Conservation (phyloP, 768 basidiomycete genomes). For the Brasilioporus rufonigricans region DNA sequence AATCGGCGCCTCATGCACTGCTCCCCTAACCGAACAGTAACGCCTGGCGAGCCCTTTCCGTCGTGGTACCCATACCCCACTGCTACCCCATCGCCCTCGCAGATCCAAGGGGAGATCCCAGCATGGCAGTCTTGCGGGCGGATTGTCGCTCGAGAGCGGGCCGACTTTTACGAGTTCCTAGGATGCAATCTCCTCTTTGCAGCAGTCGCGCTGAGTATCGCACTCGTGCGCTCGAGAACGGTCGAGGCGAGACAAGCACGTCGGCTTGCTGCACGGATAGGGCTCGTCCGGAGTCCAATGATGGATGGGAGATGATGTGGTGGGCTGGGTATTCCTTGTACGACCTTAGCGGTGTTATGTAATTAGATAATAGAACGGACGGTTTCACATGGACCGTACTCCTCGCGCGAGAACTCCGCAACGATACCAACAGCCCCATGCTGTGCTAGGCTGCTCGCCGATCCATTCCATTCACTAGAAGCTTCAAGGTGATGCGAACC, state of each 20-base stretch:
- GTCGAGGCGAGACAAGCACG: slow-evolving; percentile 74
- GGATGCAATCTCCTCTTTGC: slow-evolving; percentile 80
- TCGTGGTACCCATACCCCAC: slow-evolving; percentile 12
- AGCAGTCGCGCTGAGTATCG: slow-evolving; percentile 57
- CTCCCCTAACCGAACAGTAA: slow-evolving; percentile 32
- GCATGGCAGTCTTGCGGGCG: slow-evolving; percentile 96
- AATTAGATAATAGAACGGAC: too few species aligned
- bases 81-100: slow-evolving; percentile 7
- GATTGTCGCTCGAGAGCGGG: slow-evolving; percentile 72
- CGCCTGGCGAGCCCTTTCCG: slow-evolving; percentile 22
- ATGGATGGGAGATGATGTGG: slow-evolving; percentile 11
- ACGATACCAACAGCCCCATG: too few species aligned
- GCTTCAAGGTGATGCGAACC: too few species aligned
- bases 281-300: slow-evolving; percentile 47
- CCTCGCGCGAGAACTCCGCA: too few species aligned
- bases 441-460: too few species aligned
- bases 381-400: too few species aligned
- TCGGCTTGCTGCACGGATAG: slow-evolving; percentile 84
- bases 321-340: slow-evolving; percentile 1
- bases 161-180: slow-evolving; percentile 89
- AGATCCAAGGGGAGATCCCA: slow-evolving; percentile 53
- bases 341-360: not conserved
- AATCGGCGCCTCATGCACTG: slow-evolving; percentile 91
- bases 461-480: too few species aligned
- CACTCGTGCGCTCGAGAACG: slow-evolving; percentile 66